These are phyloP conservation scores for Crithidia fasciculata DNA, from an alignment of 208 protist genomes.

Conservation along the genomic window DNA sequence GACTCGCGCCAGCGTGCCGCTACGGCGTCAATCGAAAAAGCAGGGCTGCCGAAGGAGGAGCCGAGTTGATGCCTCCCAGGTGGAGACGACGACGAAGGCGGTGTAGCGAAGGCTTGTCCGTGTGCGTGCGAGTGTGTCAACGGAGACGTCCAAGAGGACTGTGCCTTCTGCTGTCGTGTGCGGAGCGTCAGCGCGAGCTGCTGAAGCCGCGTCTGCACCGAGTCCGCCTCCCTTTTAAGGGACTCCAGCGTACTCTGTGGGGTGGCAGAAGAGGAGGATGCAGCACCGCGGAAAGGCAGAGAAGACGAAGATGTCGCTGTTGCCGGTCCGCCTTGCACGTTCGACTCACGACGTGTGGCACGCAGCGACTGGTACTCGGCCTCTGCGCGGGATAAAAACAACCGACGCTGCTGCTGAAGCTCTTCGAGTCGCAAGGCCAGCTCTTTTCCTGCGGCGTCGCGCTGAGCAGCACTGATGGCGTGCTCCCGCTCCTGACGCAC, in stretches of 20 bases:
- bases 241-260: background rate
- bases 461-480: conserved; percentile 13
- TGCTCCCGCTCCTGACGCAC: conserved; percentile 9
- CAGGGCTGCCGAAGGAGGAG: too few relatives aligned
- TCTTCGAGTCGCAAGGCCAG: conserved; percentile 10
- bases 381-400: conserved; percentile 18
- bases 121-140: background rate
- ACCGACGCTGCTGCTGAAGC: conserved; percentile 13
- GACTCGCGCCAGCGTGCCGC: conserved; percentile 12
- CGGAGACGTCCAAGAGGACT: background rate
- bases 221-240: conserved; percentile 9
- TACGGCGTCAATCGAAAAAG: background rate
- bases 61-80: background rate
- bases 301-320: background rate
- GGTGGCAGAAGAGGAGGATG: too few relatives aligned
- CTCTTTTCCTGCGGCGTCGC: conserved; percentile 13
- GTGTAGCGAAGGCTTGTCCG: background rate
- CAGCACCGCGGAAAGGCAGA: too few relatives aligned
- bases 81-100: background rate
- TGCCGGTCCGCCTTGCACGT: background rate
- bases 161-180: conserved; percentile 6
- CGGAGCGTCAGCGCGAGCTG: conserved; percentile 10
- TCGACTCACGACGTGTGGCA: background rate
- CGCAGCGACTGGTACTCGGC: conserved; percentile 19
- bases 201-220: background rate